A percentile compares a stretch with the other conserved stretches of the same genome.
Evolutionary conservation across 805 yeast genomes (phyloP).

Genomic region (Candida coleopterorum): DNA sequence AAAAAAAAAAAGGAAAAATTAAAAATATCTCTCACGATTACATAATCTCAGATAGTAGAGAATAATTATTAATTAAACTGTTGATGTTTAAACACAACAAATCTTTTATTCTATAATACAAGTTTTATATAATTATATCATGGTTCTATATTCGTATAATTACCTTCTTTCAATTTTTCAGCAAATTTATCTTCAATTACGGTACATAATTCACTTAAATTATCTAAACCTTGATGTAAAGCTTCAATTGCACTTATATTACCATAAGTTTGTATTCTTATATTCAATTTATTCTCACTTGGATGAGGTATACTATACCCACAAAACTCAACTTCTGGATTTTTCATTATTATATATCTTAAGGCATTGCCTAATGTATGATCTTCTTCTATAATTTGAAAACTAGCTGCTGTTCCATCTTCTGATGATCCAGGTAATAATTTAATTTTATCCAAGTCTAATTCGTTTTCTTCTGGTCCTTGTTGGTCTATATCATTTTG

Average conservation of each 20-base stretch:
- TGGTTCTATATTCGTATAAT: constrained; percentile 47
- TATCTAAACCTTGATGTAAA: constrained; percentile 83
- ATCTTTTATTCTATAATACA: neutral
- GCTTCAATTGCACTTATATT: constrained; percentile 86
- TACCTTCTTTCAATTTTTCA: constrained; percentile 55
- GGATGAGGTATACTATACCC: constrained; percentile 99
- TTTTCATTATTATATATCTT: constrained; percentile 92
- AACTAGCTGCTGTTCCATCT: constrained; percentile 92
- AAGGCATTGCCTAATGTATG: constrained; percentile 94
- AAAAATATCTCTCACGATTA: too few relatives aligned
- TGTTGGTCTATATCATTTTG: neutral
- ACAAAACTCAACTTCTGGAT: constrained; percentile 96
- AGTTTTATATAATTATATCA: constrained; percentile 15
- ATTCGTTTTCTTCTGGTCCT: constrained; percentile 17
- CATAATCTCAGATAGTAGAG: too few relatives aligned
- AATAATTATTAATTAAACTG: too few relatives aligned
- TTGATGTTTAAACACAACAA: too few relatives aligned
- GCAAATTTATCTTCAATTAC: constrained; percentile 77
- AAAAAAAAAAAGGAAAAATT: too few relatives aligned
- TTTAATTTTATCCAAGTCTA: constrained; percentile 54
- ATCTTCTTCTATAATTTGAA: constrained; percentile 90
- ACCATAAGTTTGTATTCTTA: constrained; percentile 93
- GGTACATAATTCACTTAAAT: constrained; percentile 75
- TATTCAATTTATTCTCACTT: constrained; percentile 80
- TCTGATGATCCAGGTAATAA: constrained; percentile 83